Base-by-base conservation (phyloP, 495 filamentous ascomycete species). In the Aspergillus sclerotioniger region DNA sequence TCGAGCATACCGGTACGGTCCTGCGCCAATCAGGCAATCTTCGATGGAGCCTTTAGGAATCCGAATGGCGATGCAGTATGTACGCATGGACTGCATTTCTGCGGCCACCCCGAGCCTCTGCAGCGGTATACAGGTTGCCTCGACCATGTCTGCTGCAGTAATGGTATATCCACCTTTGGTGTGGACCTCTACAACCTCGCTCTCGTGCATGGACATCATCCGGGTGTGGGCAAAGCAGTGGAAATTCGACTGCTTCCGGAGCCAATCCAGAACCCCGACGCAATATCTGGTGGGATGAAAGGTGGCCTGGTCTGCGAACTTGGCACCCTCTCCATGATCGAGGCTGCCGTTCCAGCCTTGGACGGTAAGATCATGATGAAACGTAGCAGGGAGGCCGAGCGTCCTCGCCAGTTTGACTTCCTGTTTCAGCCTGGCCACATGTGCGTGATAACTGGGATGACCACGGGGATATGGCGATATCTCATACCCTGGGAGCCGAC, bases 281-380 rank as follows among this genome's bases (percentile, higher is more conserved):
- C 83, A 61, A 54, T 86, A 84, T 56, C 75, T 75, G 0, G 83
- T 84, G 1, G 83, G 82, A 57, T 84, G 82, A 64, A 84, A 85
- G 3, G 82, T 78, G 0, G 80, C 82, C 63, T 86, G 82, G n/a
- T 71, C 69, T 6, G 54, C 45, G 50, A 71, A 81, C 3, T 82
- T 64, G 5, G 76, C 65, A 15, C 74, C 76, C 50, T 75, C 80
- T 10, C 80, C 77, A 54, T 83, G 82, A 56, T 84, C 78, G 8
- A 69, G 53, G 20, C 65, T 63, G 46, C 80, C 80, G 37, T 72
- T 69, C 74, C 76, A 79, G 41, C 82, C 82, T 32, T 76, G 71
- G 10, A 74, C 63, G 0, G 62, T 56, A 25, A 62, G 64, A 3
- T 59, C 65, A 16, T 77, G 71, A 49, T 71, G 56, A 53, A 75